Evolutionary conservation across 371 early-diverging fungal species (phyloP).

Genomic region (Mucor racemosus): DNA sequence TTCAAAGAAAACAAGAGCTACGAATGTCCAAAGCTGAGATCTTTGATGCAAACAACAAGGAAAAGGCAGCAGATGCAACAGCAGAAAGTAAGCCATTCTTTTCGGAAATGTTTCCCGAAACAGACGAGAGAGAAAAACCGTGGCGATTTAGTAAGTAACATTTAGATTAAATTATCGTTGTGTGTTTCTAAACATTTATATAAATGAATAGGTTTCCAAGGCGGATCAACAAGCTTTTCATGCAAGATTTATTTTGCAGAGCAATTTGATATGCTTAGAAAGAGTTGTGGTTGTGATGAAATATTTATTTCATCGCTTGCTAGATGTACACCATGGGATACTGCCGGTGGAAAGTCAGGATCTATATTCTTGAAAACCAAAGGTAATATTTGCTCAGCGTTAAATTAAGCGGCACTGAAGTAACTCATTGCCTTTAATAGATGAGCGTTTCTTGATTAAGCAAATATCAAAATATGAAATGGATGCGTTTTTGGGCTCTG

Average conservation of each 20-base stretch:
- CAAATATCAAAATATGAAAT: slow-evolving; percentile 86
- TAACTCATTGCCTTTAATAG: slow-evolving; percentile 34
- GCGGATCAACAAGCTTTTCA: slow-evolving; percentile 76
- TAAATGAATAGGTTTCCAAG: slow-evolving; percentile 57
- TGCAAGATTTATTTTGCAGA: slow-evolving; percentile 94
- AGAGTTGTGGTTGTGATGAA: slow-evolving; percentile 82
- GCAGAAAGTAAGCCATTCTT: slow-evolving; percentile 20
- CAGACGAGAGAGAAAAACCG: slow-evolving; percentile 32
- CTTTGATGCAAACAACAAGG: slow-evolving; percentile 14
- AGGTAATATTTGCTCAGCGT: slow-evolving; percentile 19
- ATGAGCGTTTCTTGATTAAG: slow-evolving; percentile 92
- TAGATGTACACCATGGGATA: slow-evolving; percentile 82
- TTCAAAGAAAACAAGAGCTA: slow-evolving; percentile 38
- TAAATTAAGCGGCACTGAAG: no score
- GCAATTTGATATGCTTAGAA: slow-evolving; percentile 90
- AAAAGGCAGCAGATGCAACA: slow-evolving; percentile 3
- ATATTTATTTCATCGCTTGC: slow-evolving; percentile 86
- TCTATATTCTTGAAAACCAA: slow-evolving; percentile 88
- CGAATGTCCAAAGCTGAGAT: slow-evolving; percentile 27
- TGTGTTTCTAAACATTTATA: background rate
- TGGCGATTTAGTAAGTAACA: slow-evolving; percentile 30
- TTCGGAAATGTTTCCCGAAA: slow-evolving; percentile 33
- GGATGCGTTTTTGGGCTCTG: slow-evolving; percentile 90
- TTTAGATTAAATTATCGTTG: background rate
- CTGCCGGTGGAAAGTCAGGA: slow-evolving; percentile 91